Conservation (phyloP, 495 filamentous ascomycete species). For the Neurospora cerealis region DNA sequence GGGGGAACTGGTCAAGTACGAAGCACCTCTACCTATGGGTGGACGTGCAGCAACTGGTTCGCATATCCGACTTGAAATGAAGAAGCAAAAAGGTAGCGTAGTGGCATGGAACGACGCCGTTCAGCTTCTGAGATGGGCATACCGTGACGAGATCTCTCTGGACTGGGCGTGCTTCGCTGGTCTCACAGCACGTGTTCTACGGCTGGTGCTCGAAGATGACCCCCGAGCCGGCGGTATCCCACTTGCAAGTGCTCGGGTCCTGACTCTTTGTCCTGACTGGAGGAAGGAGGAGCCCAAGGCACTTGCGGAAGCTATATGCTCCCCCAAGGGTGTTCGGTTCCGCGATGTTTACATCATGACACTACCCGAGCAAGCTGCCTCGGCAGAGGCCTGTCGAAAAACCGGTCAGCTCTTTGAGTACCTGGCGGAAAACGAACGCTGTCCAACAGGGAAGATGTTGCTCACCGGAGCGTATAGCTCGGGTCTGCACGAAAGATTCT, state of each 20-base stretch:
- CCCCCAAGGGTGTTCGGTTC: neutral
- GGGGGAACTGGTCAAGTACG: neutral
- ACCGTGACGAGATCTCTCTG: neutral
- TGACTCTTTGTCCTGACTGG: neutral
- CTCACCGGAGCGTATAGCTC: neutral
- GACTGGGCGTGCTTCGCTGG: neutral
- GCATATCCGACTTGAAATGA: neutral
- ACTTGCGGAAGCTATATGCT: neutral
- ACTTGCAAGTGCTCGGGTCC: neutral
- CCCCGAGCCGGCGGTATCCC: neutral
- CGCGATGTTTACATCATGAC: neutral
- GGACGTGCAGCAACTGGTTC: neutral
- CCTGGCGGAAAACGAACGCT: neutral
- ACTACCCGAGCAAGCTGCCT: neutral
- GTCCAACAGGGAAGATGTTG: neutral
- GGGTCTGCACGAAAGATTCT: neutral
- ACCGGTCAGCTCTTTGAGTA: neutral
- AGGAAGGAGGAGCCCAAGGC: neutral
- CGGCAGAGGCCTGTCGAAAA: neutral
- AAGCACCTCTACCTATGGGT: neutral
- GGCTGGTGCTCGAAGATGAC: neutral
- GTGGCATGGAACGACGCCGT: neutral
- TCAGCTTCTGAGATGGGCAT: neutral
- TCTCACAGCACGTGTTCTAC: neutral
- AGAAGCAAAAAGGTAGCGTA: neutral